Evolutionary conservation across 129 eudicot species (phyloP).

Genomic region (Rutidosis leptorrhynchoides): DNA sequence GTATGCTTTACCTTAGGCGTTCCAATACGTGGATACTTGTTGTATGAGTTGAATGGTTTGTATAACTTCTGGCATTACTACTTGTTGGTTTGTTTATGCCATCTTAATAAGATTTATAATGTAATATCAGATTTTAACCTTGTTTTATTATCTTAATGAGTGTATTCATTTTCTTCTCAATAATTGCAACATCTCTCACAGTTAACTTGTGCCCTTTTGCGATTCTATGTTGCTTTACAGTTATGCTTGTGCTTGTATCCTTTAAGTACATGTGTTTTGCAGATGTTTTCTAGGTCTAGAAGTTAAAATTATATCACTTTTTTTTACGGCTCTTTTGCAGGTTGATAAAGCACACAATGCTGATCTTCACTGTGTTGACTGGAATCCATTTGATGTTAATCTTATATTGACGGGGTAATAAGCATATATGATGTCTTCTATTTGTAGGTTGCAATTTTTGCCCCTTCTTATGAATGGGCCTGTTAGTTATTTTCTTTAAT

Average conservation of each 20-base stretch:
- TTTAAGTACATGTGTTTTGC: background rate
- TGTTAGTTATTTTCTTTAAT: background rate
- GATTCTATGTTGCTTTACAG: background rate
- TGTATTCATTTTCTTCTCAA: background rate
- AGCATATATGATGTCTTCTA: background rate
- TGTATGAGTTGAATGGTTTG: background rate
- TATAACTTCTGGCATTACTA: background rate
- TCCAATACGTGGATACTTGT: background rate
- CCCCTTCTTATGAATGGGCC: background rate
- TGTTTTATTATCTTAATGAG: background rate
- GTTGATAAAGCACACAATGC: constrained; percentile 96
- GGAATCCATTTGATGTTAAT: constrained; percentile 81
- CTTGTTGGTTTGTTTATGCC: background rate
- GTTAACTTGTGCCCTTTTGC: background rate
- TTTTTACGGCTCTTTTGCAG: constrained; percentile 35
- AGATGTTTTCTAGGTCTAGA: background rate
- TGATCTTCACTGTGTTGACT: constrained; percentile 96
- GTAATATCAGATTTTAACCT: background rate
- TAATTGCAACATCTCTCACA: background rate
- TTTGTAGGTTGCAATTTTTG: background rate
- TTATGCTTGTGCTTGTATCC: background rate
- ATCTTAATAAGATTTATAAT: background rate
- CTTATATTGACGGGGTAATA: constrained; percentile 79
- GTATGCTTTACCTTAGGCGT: background rate
- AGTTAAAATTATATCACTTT: background rate